Conservation (phyloP, 2,329 filamentous ascomycete genomes). For the Aspergillus fumigatiaffinis region DNA sequence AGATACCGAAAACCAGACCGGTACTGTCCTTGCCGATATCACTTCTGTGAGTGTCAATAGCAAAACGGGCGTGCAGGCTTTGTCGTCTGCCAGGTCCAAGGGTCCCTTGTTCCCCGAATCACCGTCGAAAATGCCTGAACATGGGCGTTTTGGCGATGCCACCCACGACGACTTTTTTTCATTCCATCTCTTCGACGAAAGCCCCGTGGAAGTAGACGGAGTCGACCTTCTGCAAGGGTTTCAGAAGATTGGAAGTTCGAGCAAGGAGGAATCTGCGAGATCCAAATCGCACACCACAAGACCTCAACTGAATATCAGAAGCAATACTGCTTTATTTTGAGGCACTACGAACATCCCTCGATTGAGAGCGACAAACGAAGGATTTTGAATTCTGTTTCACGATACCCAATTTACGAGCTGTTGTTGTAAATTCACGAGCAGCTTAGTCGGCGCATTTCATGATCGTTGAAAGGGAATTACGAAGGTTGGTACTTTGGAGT, state of each 20-base stretch:
- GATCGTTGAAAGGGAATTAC: background rate
- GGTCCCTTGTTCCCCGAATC: conserved; percentile 36
- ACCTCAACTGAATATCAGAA: conserved; percentile 29
- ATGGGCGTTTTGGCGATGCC: conserved; percentile 31
- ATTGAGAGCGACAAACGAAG: background rate
- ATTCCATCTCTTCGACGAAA: conserved; percentile 46
- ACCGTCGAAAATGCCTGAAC: conserved; percentile 35
- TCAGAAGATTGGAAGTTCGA: conserved; percentile 43
- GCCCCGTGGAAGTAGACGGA: conserved; percentile 40
- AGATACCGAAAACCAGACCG: conserved; percentile 47
- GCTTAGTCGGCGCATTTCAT: background rate
- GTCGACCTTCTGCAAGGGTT: conserved; percentile 47
- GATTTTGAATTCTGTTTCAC: background rate
- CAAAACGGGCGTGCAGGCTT: conserved; percentile 29
- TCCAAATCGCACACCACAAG: conserved; percentile 27
- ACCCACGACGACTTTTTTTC: conserved; percentile 45
- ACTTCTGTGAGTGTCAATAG: conserved; percentile 36
- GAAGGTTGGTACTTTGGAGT: background rate
- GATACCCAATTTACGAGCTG: background rate
- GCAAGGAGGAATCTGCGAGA: conserved; percentile 31
- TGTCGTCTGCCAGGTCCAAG: conserved; percentile 33
- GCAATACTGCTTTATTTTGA: conserved; percentile 34
- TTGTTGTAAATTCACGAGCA: background rate
- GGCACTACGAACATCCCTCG: background rate
- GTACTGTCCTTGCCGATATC: conserved; percentile 48